Evolutionary conservation across 805 yeast species (phyloP).

Genomic region (Candida awuae): DNA sequence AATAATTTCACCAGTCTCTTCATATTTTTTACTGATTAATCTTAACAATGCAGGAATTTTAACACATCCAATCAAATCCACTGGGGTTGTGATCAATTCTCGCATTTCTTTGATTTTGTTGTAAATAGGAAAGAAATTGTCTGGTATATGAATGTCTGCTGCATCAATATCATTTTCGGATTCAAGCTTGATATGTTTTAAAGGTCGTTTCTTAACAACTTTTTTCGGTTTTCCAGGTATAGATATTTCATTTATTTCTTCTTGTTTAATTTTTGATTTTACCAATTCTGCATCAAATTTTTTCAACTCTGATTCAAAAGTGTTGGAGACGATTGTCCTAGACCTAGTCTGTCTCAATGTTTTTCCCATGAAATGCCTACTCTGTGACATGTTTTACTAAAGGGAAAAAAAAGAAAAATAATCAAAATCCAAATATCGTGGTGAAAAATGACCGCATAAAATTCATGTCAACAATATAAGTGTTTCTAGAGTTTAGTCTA

Average conservation of each 20-base stretch:
- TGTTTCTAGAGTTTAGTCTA: too few relatives aligned
- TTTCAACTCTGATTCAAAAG: slow-evolving; percentile 8
- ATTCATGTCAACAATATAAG: not conserved
- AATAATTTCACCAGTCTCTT: slow-evolving; percentile 4
- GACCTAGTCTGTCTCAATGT: too few relatives aligned
- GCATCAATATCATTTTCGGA: not conserved
- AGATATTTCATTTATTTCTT: not conserved
- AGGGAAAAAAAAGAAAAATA: not conserved
- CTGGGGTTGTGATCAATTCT: slow-evolving; percentile 62
- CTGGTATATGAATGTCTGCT: slow-evolving; percentile 16
- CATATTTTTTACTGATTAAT: slow-evolving; percentile 17
- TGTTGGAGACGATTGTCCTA: too few relatives aligned
- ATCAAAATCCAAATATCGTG: not conserved
- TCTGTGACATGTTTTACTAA: slow-evolving; percentile 9
- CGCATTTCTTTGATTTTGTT: slow-evolving; percentile 62
- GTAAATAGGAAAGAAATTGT: slow-evolving; percentile 47
- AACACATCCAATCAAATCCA: slow-evolving; percentile 84
- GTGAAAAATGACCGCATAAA: not conserved
- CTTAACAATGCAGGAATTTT: slow-evolving; percentile 41
- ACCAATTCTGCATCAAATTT: slow-evolving; percentile 5
- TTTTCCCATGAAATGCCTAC: slow-evolving; percentile 9
- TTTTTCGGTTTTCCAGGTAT: not conserved
- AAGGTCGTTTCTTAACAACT: slow-evolving; percentile 2
- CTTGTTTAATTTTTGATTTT: not conserved
- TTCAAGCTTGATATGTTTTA: slow-evolving; percentile 10